Conservation (phyloP, 2,329 filamentous ascomycete genomes). For the Fusarium multiceps region DNA sequence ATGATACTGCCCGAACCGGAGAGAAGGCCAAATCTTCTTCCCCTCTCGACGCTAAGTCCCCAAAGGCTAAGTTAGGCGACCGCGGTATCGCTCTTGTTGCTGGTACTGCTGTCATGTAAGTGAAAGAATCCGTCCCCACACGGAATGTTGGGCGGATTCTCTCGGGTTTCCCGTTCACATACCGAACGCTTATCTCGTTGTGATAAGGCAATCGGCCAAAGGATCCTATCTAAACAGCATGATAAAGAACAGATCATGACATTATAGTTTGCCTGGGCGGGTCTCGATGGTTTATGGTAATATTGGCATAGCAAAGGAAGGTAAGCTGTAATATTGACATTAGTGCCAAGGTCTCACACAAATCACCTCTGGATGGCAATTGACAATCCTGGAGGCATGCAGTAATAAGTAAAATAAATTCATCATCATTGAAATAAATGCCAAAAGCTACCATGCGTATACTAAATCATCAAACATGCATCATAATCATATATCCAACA, state of each 20-base stretch:
- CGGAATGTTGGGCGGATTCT: constrained; percentile 21
- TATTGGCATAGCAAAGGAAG: neutral
- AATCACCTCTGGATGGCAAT: neutral
- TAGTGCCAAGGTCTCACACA: neutral
- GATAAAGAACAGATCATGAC: neutral
- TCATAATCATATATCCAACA: neutral
- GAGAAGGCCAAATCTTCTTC: neutral
- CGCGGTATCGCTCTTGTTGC: neutral
- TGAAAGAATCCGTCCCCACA: constrained; percentile 1
- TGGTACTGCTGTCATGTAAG: neutral
- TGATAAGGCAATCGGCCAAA: neutral
- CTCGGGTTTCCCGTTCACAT: neutral
- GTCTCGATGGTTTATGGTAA: neutral
- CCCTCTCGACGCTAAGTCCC: neutral
- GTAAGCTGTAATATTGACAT: too few relatives aligned
- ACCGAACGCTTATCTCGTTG: neutral
- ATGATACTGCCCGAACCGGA: neutral
- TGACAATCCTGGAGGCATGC: neutral
- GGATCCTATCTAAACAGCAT: neutral
- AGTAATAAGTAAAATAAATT: neutral
- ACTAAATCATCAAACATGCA: neutral
- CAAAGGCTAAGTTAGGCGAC: neutral
- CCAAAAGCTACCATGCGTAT: neutral
- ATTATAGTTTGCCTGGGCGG: neutral
- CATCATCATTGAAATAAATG: neutral